These are phyloP conservation scores for Suillus spraguei DNA, from an alignment of 768 basidiomycete species.

Conservation along the genomic window DNA sequence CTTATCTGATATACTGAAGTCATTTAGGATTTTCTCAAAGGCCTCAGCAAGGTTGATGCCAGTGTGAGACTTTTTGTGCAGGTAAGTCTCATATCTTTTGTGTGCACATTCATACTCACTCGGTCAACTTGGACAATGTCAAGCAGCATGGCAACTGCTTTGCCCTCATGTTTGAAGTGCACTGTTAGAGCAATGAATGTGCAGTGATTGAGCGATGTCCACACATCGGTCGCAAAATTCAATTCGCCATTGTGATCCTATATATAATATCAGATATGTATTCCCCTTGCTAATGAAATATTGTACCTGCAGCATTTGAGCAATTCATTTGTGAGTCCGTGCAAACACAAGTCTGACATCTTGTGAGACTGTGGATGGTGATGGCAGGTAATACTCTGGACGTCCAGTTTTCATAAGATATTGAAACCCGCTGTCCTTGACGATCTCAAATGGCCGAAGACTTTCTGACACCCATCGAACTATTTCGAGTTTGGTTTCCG, in stretches of 20 bases:
- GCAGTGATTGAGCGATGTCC: too few species aligned
- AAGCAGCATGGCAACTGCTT: slow-evolving; percentile 25
- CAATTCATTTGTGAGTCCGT: background rate
- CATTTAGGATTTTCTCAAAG: slow-evolving; percentile 35
- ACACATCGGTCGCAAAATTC: too few species aligned
- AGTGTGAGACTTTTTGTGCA: too few species aligned
- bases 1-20: slow-evolving; percentile 38
- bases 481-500: slow-evolving; percentile 25
- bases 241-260: too few species aligned
- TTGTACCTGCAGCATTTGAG: too few species aligned
- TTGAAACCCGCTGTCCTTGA: slow-evolving; percentile 23
- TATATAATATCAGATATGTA: too few species aligned
- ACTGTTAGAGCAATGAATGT: slow-evolving; percentile 3
- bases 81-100: too few species aligned
- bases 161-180: slow-evolving; percentile 35
- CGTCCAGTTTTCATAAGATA: slow-evolving; percentile 19
- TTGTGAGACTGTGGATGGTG: slow-evolving; percentile 20
- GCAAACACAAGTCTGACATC: slow-evolving; percentile 24
- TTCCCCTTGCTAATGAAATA: too few species aligned
- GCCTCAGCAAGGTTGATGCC: slow-evolving; percentile 36
- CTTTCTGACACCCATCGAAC: slow-evolving; percentile 27
- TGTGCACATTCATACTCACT: too few species aligned
- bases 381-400: slow-evolving; percentile 22
- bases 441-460: slow-evolving; percentile 24
- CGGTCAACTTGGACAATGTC: slow-evolving; percentile 14